Evolutionary conservation across 164 flowering plant genomes (phyloP).

Genomic region (Aristolochia californica): DNA sequence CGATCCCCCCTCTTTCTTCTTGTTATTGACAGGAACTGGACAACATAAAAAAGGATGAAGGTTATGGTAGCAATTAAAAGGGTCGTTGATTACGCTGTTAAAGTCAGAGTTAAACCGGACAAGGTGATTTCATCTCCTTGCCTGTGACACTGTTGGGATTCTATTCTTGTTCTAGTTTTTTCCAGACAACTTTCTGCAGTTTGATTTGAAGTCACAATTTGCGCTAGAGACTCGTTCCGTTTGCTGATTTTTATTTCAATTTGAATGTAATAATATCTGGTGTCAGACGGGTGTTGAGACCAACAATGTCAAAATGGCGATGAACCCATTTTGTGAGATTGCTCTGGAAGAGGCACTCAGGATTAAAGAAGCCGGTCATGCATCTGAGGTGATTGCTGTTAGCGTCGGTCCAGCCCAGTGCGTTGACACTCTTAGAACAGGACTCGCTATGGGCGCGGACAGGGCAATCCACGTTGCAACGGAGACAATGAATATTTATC

Average conservation of each 20-base stretch:
- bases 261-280: background rate
- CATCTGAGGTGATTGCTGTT: conserved; percentile 90
- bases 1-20: too few relatives aligned
- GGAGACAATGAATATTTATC: conserved; percentile 21
- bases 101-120: conserved; percentile 90
- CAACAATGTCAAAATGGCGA: conserved; percentile 88
- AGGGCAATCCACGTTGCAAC: conserved; percentile 81
- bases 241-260: background rate
- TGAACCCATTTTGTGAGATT: conserved; percentile 97
- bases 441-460: conserved; percentile 97
- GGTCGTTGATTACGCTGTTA: conserved; percentile 90
- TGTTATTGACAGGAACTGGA: too few relatives aligned
- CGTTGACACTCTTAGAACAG: conserved; percentile 81
- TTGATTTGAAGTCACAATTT: too few relatives aligned
- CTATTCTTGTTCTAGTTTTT: background rate
- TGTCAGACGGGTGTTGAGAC: conserved; percentile 76
- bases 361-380: conserved; percentile 67
- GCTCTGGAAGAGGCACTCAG: conserved; percentile 89
- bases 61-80: conserved; percentile 88
- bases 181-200: too few relatives aligned
- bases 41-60: conserved; percentile 38
- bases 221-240: too few relatives aligned
- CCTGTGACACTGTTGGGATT: background rate
- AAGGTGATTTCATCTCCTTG: conserved; percentile 34
- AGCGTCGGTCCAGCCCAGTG: conserved; percentile 75